Evolutionary conservation across 2,329 filamentous ascomycete species (phyloP), one percentile per base, ranked within the genome.

Genomic region (Calonectria pseudoturangicola): DNA sequence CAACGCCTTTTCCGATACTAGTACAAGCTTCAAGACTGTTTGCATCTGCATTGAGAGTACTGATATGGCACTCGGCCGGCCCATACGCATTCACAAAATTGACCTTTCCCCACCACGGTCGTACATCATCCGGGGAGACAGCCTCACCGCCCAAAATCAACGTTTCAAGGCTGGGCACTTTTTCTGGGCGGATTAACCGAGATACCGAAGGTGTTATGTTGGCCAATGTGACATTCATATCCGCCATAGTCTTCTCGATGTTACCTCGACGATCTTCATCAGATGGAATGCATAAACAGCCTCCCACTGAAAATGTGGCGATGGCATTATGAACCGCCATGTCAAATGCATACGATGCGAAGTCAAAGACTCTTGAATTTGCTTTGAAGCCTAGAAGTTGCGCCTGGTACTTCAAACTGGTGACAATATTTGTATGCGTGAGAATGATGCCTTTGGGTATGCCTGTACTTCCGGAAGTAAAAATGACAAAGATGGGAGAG

Each of bases 241-340:
- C 45, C 2, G 28, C 60, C 41, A 76, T 60, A 1, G 21, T 27
- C 36, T 66, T 2, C 9, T n/a, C 72, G 2, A 60, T 21, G 25
- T 71, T 70, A 13, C 58, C 50, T 9, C 39, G 67, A 4, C 71
- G 68, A 33, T 71, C 73, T 15, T 64, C 5, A 9, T 75, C 68
- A 39, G 68, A 66, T 13, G 72, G 73, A 2, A 74, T 54, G 27
- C 73, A 75, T 2, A 75, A 4, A 21, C 71, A 73, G 10, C 66
- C 73, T n/a, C 83, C 89, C 65, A 86, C 88, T 47, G 76, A 50
- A 28, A 75, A 89, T 0, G 82, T 92, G 5, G 71, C 68, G 27
- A 74, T 68, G n/a, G 56, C 25, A 8, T 74, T 74, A 30, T 72
- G 41, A 3, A 75, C 75, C 25, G 50, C 50, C 41, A 67, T 39